Evolutionary conservation across 164 flowering plant genomes (phyloP).

Genomic region (Pachysandra terminalis): DNA sequence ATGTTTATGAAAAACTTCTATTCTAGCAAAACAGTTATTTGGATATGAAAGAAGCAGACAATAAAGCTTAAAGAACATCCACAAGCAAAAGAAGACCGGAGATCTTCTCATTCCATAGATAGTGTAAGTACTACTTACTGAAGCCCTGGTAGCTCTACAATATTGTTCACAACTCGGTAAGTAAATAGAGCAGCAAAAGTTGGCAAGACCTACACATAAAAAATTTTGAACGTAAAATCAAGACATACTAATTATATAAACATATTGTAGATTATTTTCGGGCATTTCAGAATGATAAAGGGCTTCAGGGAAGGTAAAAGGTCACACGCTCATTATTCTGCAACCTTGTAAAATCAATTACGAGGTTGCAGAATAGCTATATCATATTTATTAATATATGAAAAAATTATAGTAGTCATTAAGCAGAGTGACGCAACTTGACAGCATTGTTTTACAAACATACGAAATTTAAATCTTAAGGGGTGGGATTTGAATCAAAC

Average conservation of each 20-base stretch:
- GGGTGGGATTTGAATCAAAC: no score
- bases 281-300: no score
- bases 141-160: constrained; percentile 49
- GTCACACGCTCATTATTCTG: background rate
- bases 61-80: no score
- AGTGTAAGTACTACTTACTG: constrained; percentile 46
- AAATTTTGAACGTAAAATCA: background rate
- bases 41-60: no score
- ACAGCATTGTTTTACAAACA: no score
- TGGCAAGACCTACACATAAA: constrained; percentile 71
- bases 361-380: background rate
- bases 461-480: no score
- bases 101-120: background rate
- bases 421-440: background rate
- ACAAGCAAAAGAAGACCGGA: background rate
- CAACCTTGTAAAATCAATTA: background rate
- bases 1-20: background rate
- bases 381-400: background rate
- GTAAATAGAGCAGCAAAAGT: constrained; percentile 73
- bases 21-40: background rate
- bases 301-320: background rate
- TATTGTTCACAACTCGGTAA: constrained; percentile 8
- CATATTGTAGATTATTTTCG: no score
- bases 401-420: background rate
- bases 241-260: no score